phyloP scores from a whole-genome alignment of 73 alveolate species.

The Tetrahymena elliotti region DNA sequence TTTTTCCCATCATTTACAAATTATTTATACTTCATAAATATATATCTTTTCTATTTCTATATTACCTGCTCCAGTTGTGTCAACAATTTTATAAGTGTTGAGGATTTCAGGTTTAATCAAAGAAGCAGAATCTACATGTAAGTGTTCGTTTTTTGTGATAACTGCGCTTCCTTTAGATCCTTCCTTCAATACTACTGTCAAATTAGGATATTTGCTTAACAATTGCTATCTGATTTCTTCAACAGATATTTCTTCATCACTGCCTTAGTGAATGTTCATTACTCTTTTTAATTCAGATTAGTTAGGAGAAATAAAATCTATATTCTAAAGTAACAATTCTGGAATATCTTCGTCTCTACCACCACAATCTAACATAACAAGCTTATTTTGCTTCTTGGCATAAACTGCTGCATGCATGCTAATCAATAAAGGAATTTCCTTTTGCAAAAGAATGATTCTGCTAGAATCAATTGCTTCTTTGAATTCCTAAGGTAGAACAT shows the following conservation, averaged over 20 bases:
- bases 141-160: slow-evolving; percentile 7
- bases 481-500: slow-evolving; percentile 17
- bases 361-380: slow-evolving; percentile 46
- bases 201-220: slow-evolving; percentile 10
- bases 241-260: not conserved
- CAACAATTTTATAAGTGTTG: slow-evolving; percentile 38
- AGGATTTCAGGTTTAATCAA: slow-evolving; percentile 7
- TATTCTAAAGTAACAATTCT: slow-evolving; percentile 18
- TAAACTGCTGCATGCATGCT: slow-evolving; percentile 28
- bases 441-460: slow-evolving; percentile 20
- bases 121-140: not conserved
- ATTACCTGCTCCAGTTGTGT: slow-evolving; percentile 46
- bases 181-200: slow-evolving; percentile 27
- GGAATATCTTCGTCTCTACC: slow-evolving; percentile 40
- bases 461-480: not conserved
- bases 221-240: not conserved
- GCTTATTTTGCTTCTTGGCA: slow-evolving; percentile 15
- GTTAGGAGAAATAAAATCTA: slow-evolving; percentile 40
- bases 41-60: not conserved
- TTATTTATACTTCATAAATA: too few species aligned
- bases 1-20: too few species aligned
- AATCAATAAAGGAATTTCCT: slow-evolving; percentile 42
- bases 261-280: slow-evolving; percentile 7
- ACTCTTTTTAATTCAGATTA: slow-evolving; percentile 40
- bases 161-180: slow-evolving; percentile 42